A percentile compares a stretch with the other conserved stretches of the same genome.
Evolutionary conservation across 495 filamentous ascomycete genomes (phyloP).

Genomic region (Aspergillus ostianus): DNA sequence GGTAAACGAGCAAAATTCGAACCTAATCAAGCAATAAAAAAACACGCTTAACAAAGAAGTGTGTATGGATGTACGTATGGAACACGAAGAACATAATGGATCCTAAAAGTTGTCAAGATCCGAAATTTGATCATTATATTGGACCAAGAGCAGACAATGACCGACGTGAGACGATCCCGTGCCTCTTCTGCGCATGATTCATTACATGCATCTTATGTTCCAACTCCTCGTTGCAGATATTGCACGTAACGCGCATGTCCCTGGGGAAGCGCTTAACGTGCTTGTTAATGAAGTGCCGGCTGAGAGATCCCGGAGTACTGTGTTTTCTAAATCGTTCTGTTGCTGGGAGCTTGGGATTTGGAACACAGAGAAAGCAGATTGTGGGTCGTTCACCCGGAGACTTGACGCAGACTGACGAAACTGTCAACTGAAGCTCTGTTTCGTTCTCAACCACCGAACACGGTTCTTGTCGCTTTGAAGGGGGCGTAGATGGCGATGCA

Average conservation of each 20-base stretch:
- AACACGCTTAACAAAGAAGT: no score
- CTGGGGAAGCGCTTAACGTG: slow-evolving; percentile 26
- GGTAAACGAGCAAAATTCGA: no score
- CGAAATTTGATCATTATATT: not conserved
- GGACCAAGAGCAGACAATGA: slow-evolving; percentile 2
- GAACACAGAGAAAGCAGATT: slow-evolving; percentile 27
- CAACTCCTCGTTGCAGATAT: slow-evolving; percentile 22
- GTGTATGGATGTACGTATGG: no score
- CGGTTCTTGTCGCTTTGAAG: slow-evolving; percentile 1
- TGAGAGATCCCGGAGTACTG: slow-evolving; percentile 22
- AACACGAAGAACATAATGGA: no score
- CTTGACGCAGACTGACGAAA: slow-evolving; percentile 25
- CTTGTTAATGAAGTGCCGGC: slow-evolving; percentile 25
- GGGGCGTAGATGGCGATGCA: not conserved
- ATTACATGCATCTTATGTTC: slow-evolving; percentile 19
- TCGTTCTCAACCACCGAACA: not conserved
- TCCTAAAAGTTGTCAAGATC: no score
- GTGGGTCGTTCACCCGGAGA: slow-evolving; percentile 18
- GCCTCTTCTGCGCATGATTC: slow-evolving; percentile 25
- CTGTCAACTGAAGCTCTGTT: not conserved
- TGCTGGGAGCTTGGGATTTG: slow-evolving; percentile 14
- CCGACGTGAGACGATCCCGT: slow-evolving; percentile 16
- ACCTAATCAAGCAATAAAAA: no score
- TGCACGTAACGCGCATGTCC: slow-evolving; percentile 23
- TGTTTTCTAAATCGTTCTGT: slow-evolving; percentile 15